Evolutionary conservation across 1,139 yeast species (phyloP), one percentile per base, ranked within the genome.

Genomic region (Fermentozyma sake): DNA sequence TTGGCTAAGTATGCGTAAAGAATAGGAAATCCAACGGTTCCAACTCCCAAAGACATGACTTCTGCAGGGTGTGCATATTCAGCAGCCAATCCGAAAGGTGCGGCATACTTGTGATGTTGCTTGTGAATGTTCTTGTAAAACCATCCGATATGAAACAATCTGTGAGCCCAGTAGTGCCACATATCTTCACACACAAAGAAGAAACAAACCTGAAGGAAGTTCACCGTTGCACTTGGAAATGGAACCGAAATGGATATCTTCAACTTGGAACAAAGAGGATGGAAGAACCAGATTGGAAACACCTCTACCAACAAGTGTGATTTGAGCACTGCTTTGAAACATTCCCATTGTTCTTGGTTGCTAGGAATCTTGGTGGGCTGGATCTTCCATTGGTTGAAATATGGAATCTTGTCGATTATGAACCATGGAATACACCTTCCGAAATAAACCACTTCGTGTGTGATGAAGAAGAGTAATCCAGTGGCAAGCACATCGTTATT

Each of bases 51-150:
- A 27, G 87, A 72, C 66, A 87, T 77, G 14, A 91, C 95, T 61
- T 89, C 97, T 18, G 80, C 68, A 4, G 97, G 97, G 50, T 89
- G 96, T 6, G 97, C 97, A 53, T 89, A 89, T 59, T 89, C 97
- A 14, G 97, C 97, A 30, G 96, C 81, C 37, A 89, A 67, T 13
- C 97, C 97, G 53, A 89, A 89, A 17, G 97, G 97, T 21, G 96
- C 96, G 15, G 96, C 95, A 53, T 87, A 89, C 56, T 87, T 79
- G 61, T 89, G 97, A 60, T 89, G 97, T 63, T 85, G 94, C 64
- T 89, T 89, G 67, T 89, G 97, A 45, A 89, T 85, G 55, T 80
- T 73, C 61, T 83, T 85, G 72, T 89, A 89, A 51, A 89, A 79
- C 41, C 76, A 70, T 30, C 95, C 95, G 50, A 76, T 71, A 57